Base-by-base conservation (phyloP, 116 monocot species). In the Phalaenopsis hybrid region DNA sequence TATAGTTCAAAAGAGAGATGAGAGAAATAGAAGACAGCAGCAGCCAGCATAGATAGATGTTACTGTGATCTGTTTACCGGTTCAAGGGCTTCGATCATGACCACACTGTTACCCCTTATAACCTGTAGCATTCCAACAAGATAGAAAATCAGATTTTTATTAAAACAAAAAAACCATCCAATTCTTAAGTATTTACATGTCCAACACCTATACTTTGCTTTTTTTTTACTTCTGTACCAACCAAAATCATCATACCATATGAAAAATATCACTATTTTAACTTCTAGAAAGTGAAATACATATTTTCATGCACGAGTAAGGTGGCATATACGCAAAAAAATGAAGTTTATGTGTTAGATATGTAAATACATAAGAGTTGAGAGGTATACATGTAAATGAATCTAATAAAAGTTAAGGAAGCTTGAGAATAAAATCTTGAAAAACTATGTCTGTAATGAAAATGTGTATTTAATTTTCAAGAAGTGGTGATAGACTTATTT, bases 71-170 rank as follows among this genome's bases (percentile, higher is more conserved):
- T 87, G 41, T 44, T 68, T 13, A 95, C 88, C 0, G 95, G 95
- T 52, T 95, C 95, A 20, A 96, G 84, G 20, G 96, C 96, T 90
- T 94, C 96, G 43, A 96, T 96, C 96, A 96, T 94, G 33, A 92
- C 96, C 75, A 95, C 95, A 77, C 95, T 95, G 74, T 95, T 95
- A 43, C 95, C 95, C 78, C 95, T 87, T 44, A 95, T 83, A 83
- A 95, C 95, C 95, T 95, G 87, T 55, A 81, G 78, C 6, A 0
- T 17, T 68, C 46, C 16, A 15, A 55, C 3, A 59, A 82, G 6
- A 59, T 21, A 49, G 3, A 9, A 37, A 52, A 31, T n/a, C 28
- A 17, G 4, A 63, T 63, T 6, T 37, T 37, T 37, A 37, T 37
- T 37, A 59, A 59, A 15, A 55, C 55, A 1, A 15, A 55, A 17